These are phyloP conservation scores for Chalaropsis ovoidea DNA, from an alignment of 2,329 filamentous ascomycete genomes.

Conservation along the genomic window DNA sequence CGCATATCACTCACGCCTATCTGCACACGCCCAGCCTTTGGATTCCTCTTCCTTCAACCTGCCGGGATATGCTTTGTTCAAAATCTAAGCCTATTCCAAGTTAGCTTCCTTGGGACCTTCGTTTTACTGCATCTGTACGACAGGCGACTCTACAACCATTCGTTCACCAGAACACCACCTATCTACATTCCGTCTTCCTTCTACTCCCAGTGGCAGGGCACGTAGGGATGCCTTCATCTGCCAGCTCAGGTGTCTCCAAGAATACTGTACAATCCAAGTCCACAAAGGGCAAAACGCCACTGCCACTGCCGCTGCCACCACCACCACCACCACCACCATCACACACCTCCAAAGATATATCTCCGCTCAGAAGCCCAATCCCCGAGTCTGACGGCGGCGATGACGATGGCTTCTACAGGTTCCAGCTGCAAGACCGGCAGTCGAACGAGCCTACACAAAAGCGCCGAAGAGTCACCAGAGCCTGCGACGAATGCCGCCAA, in stretches of 20 bases:
- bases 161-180: not conserved
- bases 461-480: conserved; percentile 64
- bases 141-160: not conserved
- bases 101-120: not conserved
- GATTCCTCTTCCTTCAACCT: not conserved
- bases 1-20: not conserved
- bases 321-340: not conserved
- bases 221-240: not conserved
- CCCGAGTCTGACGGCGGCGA: conserved; percentile 38
- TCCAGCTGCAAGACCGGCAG: conserved; percentile 30
- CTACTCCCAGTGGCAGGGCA: not conserved
- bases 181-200: not conserved
- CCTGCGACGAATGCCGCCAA: conserved; percentile 70
- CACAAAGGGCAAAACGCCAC: not conserved
- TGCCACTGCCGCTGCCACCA: not conserved
- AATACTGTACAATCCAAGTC: not conserved
- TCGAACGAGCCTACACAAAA: conserved; percentile 58
- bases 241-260: not conserved
- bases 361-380: conserved; percentile 37
- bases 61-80: conserved; percentile 9
- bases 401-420: conserved; percentile 26
- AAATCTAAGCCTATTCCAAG: conserved; percentile 11
- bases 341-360: conserved; percentile 33
- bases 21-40: not conserved
- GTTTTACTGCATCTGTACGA: not conserved